Percentiles rank a stretch among this genome's conserved stretches.
These are phyloP conservation scores for Amylostereum chailletii DNA, from an alignment of 1,284 basidiomycete genomes.

Conservation along the genomic window DNA sequence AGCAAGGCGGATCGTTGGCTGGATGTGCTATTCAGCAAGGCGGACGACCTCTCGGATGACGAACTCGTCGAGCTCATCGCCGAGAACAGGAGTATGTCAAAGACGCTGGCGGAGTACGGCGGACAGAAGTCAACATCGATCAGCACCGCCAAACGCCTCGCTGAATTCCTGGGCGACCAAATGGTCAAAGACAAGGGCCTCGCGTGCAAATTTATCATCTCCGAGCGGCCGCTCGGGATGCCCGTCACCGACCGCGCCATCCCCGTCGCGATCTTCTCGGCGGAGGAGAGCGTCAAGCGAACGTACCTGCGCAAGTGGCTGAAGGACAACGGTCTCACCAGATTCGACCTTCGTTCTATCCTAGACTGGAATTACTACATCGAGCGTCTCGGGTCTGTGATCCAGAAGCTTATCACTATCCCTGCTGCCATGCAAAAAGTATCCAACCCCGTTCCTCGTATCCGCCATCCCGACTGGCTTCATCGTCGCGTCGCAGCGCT, in stretches of 20 bases:
- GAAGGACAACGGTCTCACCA: constrained; percentile 82
- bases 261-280: constrained; percentile 98
- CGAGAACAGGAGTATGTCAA: constrained; percentile 98
- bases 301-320: constrained; percentile 94
- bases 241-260: constrained; percentile 97
- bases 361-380: constrained; percentile 99
- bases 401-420: constrained; percentile 99
- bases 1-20: constrained; percentile 94
- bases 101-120: constrained; percentile 93
- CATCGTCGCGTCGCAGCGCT: constrained; percentile 83
- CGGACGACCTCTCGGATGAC: constrained; percentile 77
- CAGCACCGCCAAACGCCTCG: constrained; percentile 89
- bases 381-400: constrained; percentile 94
- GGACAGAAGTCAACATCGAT: constrained; percentile 98
- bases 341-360: constrained; percentile 91
- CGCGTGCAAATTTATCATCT: constrained; percentile 99
- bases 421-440: constrained; percentile 99
- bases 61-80: constrained; percentile 98
- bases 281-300: constrained; percentile 85
- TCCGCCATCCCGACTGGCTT: constrained; percentile 97
- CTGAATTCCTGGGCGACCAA: constrained; percentile 95
- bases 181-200: constrained; percentile 99
- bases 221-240: constrained; percentile 86
- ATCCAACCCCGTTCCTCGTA: constrained; percentile 90
- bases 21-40: constrained; percentile 88